Evolutionary conservation across 2,329 filamentous ascomycete species (phyloP), one percentile per base, ranked within the genome.

Genomic region (Colletotrichum salicis): DNA sequence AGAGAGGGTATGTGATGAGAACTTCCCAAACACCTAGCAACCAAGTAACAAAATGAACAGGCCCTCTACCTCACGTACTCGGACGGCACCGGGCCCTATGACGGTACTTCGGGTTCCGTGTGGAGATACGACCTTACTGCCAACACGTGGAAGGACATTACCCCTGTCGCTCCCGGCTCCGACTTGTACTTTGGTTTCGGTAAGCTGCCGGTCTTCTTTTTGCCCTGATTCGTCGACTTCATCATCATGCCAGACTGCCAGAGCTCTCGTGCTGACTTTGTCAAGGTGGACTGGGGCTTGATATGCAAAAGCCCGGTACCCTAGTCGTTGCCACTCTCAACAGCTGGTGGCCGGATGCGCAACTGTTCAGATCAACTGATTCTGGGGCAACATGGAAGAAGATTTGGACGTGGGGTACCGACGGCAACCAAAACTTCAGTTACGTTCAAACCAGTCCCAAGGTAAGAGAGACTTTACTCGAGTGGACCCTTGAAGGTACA

Each of bases 311-410:
- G 19, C 84, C 89, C 0, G 88, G 88, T 0, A 90, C 88, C 0
- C 76, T 90, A 13, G 84, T 90, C 48, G 88, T 89, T 0, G 87
- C 88, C 0, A 84, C 84, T 1, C 77, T 90, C 41, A 91, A 90
- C 78, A 86, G 84, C 19, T 90, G 89, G 88, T 90, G 84, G 81
- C 89, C 89, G 0, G 88, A 91, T 71, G 87, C 84, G 0, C 85
- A 88, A 60, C 79, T 90, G 54, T 90, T 86, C 78, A 81, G 89
- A 45, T 89, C 87, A 2, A 87, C 80, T 0, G 84, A 90, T 77
- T 88, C 87, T 0, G 89, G 86, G 22, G 79, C 83, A 13, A 88
- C 86, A 0, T 90, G 88, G 88, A 85, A 85, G 1, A 80, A 77
- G 0, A 82, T 89, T 29, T 90, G 88, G 88, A 82, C 84, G 54